A percentile compares a stretch with the other conserved stretches of the same genome.
phyloP scores from a whole-genome alignment of 2,329 filamentous ascomycete species.

The Aspergillus phoenicis region DNA sequence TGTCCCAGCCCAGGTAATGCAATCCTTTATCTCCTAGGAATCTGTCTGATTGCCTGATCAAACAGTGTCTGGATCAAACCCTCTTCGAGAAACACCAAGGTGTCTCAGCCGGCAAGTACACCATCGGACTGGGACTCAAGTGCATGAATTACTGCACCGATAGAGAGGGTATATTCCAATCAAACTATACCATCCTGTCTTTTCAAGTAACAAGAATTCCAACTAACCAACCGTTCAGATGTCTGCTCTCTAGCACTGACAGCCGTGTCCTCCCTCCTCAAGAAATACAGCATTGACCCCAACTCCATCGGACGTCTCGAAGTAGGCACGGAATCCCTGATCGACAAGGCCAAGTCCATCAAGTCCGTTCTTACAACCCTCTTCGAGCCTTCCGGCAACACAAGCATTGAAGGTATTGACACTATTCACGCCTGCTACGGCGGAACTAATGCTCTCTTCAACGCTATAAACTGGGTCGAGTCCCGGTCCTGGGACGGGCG shows the following conservation, averaged over 20 bases:
- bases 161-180: constrained; percentile 69
- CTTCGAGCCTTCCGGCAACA: constrained; percentile 71
- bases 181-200: not conserved
- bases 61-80: constrained; percentile 77
- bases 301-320: constrained; percentile 78
- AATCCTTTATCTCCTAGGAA: constrained; percentile 13
- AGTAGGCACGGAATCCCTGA: constrained; percentile 81
- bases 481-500: constrained; percentile 85
- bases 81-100: constrained; percentile 87
- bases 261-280: constrained; percentile 73
- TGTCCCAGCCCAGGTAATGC: constrained; percentile 75
- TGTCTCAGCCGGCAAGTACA: constrained; percentile 80
- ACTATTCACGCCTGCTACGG: constrained; percentile 85
- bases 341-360: constrained; percentile 90
- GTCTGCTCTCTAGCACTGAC: constrained; percentile 86
- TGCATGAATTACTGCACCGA: constrained; percentile 93
- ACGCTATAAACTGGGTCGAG: constrained; percentile 82
- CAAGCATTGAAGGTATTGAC: constrained; percentile 80
- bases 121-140: constrained; percentile 85
- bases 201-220: not conserved
- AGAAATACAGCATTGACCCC: constrained; percentile 80
- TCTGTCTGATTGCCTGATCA: not conserved
- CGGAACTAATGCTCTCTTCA: constrained; percentile 82
- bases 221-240: constrained; percentile 58
- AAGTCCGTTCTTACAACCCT: constrained; percentile 87